Percentiles rank a stretch among this genome's conserved stretches.
These are phyloP conservation scores for Rhododendron simsii DNA, from an alignment of 148 eudicot species.

Conservation along the genomic window DNA sequence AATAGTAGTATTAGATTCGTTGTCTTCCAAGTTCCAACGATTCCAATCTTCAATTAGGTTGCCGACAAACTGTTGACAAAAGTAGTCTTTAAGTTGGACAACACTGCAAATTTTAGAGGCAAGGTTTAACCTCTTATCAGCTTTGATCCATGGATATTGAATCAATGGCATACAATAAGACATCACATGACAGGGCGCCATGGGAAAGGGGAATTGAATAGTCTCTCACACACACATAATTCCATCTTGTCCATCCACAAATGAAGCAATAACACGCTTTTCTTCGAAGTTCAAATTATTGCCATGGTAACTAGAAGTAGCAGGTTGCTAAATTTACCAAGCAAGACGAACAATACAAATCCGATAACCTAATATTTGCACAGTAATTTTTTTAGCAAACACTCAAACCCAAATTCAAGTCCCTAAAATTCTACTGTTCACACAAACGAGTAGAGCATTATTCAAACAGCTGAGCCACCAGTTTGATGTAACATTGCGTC, in stretches of 20 bases:
- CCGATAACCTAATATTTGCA: neutral
- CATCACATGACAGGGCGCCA: neutral
- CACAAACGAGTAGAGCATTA: neutral
- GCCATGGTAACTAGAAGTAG: neutral
- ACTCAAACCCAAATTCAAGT: neutral
- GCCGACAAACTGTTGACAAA: neutral
- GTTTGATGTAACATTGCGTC: conserved; percentile 68
- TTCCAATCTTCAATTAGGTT: neutral
- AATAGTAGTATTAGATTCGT: too few relatives aligned
- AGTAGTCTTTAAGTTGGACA: neutral
- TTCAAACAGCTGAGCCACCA: conserved; percentile 37
- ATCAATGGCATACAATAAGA: neutral
- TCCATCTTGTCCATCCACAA: neutral
- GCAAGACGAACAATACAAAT: conserved; percentile 2
- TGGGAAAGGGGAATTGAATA: neutral
- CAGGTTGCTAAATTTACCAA: neutral
- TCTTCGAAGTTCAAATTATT: neutral
- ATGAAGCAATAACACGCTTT: neutral
- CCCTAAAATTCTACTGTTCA: neutral
- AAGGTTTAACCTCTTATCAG: neutral
- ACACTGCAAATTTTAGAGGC: neutral
- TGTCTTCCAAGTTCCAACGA: neutral
- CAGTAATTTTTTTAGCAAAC: neutral
- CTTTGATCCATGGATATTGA: neutral
- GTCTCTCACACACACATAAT: neutral